Percentiles rank a stretch among this genome's conserved stretches.
Evolutionary conservation across 371 early-diverging fungal species (phyloP).

Genomic region (Mortierella sp.): DNA sequence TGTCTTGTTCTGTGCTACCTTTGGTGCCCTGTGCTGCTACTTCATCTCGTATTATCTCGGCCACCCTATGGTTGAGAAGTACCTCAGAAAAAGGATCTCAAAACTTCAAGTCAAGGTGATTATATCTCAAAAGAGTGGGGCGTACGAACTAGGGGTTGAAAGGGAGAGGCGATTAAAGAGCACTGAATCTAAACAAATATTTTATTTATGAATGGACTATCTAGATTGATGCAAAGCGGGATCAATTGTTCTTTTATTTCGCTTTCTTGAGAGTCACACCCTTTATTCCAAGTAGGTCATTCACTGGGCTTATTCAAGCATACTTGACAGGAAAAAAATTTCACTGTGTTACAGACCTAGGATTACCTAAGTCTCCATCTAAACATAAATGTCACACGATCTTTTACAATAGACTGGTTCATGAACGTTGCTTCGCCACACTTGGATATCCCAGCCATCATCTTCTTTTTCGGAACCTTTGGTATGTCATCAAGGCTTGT

Average conservation of each 20-base stretch:
- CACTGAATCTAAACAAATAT: conserved; percentile 1
- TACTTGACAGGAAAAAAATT: too few relatives aligned
- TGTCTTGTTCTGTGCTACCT: conserved; percentile 64
- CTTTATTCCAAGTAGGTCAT: conserved; percentile 43
- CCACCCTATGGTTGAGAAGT: conserved; percentile 65
- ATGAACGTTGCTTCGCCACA: conserved; percentile 75
- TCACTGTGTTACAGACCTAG: too few relatives aligned
- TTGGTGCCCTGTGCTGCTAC: conserved; percentile 67
- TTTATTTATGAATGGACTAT: conserved; percentile 1
- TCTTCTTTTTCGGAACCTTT: conserved; percentile 74
- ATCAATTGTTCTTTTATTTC: conserved; percentile 53
- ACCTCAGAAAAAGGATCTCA: conserved; percentile 63
- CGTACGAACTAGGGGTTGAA: background rate
- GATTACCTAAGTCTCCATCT: too few relatives aligned
- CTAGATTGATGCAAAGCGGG: conserved; percentile 48
- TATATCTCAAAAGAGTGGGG: background rate
- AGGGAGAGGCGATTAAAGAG: background rate
- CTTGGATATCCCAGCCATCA: conserved; percentile 63
- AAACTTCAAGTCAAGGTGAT: conserved; percentile 66
- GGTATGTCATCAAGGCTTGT: conserved; percentile 34
- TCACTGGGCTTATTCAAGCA: conserved; percentile 37
- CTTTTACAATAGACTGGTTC: conserved; percentile 63
- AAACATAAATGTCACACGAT: background rate
- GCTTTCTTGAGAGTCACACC: conserved; percentile 54
- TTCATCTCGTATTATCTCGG: conserved; percentile 67